Conservation (phyloP, 163 green algal species). For the Prototheca stagnorum region DNA sequence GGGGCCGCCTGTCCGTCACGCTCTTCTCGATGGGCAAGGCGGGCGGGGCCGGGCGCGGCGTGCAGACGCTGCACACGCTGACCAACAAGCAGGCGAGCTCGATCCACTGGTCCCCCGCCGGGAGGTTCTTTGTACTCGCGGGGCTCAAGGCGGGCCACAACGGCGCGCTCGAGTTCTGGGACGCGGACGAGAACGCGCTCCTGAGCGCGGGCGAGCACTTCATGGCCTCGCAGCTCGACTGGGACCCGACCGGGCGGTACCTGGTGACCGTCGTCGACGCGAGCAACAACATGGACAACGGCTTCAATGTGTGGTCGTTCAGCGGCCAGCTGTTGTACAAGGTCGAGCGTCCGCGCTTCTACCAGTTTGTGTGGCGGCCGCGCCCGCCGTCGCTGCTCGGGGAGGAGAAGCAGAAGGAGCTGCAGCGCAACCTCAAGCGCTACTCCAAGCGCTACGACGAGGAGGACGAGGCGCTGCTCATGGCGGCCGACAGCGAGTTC, state of each 20-base stretch:
- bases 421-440: conserved; percentile 83
- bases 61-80: conserved; percentile 36
- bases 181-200: conserved; percentile 79
- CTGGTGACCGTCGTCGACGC: conserved; percentile 73
- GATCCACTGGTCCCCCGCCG: conserved; percentile 68
- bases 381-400: conserved; percentile 64
- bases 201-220: conserved; percentile 88
- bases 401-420: conserved; percentile 67
- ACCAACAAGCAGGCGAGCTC: conserved; percentile 46
- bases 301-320: conserved; percentile 92
- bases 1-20: conserved; percentile 59
- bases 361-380: conserved; percentile 88
- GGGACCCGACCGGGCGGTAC: conserved; percentile 88
- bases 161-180: conserved; percentile 95
- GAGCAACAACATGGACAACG: conserved; percentile 86
- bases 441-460: conserved; percentile 82
- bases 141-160: conserved; percentile 74
- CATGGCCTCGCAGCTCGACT: conserved; percentile 87
- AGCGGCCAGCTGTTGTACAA: conserved; percentile 48
- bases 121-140: conserved; percentile 81
- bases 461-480: conserved; percentile 61
- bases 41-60: conserved; percentile 29
- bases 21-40: conserved; percentile 87
- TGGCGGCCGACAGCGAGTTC: conserved; percentile 52
- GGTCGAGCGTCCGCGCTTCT: conserved; percentile 60